Evolutionary conservation across 192 early-diverging fungal species (phyloP).

Genomic region (Oehlia diaphana): DNA sequence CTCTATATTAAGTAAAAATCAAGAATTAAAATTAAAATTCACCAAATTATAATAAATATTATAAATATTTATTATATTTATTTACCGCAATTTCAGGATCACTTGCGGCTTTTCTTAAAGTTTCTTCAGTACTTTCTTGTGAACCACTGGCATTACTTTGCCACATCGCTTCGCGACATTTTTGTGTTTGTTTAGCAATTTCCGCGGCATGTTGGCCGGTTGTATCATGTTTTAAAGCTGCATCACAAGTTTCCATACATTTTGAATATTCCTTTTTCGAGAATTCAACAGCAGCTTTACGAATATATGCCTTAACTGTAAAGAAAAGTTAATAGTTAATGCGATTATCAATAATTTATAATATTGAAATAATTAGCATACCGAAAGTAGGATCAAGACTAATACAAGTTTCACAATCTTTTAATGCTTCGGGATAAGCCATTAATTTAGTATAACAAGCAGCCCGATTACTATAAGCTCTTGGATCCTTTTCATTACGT

Average conservation of each 20-base stretch:
- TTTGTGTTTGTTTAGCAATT: conserved; percentile 77
- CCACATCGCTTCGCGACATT: conserved; percentile 79
- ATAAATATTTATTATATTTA: background rate
- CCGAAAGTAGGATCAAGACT: conserved; percentile 81
- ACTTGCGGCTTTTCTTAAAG: conserved; percentile 78
- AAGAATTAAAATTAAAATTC: background rate
- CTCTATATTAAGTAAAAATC: conserved; percentile 36
- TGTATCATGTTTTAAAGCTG: conserved; percentile 75
- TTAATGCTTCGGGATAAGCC: conserved; percentile 90
- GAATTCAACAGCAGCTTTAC: conserved; percentile 90
- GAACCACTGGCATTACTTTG: conserved; percentile 54
- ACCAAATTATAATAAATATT: background rate
- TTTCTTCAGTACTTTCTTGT: conserved; percentile 74
- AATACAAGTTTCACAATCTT: conserved; percentile 92
- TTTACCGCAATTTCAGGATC: conserved; percentile 83
- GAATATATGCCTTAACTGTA: conserved; percentile 87
- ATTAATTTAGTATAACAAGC: conserved; percentile 94
- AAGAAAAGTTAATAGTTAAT: background rate
- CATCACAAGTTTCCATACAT: conserved; percentile 76
- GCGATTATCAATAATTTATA: background rate
- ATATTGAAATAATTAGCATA: conserved; percentile 25
- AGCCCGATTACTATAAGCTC: conserved; percentile 95
- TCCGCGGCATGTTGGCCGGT: conserved; percentile 85
- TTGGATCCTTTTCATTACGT: conserved; percentile 86
- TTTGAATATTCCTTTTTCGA: conserved; percentile 88